Evolutionary conservation across 116 monocot species (phyloP).

Genomic region (Phalaenopsis hybrid): DNA sequence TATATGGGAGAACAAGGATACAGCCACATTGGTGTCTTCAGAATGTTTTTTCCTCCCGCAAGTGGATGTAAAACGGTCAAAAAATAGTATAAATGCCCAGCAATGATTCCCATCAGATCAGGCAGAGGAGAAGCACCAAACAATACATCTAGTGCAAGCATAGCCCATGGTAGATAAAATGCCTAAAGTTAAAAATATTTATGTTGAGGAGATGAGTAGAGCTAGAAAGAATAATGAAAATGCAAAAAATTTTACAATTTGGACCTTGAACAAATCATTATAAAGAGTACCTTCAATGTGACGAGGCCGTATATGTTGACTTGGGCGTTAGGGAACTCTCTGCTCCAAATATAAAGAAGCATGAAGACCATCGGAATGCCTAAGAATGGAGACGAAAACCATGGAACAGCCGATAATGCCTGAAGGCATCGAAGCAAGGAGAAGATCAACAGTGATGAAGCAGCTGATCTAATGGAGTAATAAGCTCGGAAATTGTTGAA

Average conservation of each 20-base stretch:
- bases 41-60: slow-evolving; percentile 52
- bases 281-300: slow-evolving; percentile 49
- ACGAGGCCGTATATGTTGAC: slow-evolving; percentile 91
- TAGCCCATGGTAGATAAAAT: slow-evolving; percentile 96
- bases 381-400: slow-evolving; percentile 28
- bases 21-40: slow-evolving; percentile 86
- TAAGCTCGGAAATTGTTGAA: not conserved
- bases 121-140: slow-evolving; percentile 67
- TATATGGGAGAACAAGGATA: slow-evolving; percentile 58
- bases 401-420: slow-evolving; percentile 70
- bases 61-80: slow-evolving; percentile 79
- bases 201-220: not conserved
- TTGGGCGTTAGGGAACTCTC: slow-evolving; percentile 75
- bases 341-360: slow-evolving; percentile 94
- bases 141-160: slow-evolving; percentile 78
- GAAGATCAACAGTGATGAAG: not conserved
- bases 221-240: not conserved
- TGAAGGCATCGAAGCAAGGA: slow-evolving; percentile 17
- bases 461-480: not conserved
- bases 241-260: not conserved
- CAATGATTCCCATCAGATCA: slow-evolving; percentile 77
- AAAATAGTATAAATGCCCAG: slow-evolving; percentile 90
- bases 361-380: slow-evolving; percentile 84
- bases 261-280: not conserved
- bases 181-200: slow-evolving; percentile 38